Evolutionary conservation across 805 yeast genomes (phyloP), one percentile per base, ranked within the genome.

Genomic region (Teunomyces stri): DNA sequence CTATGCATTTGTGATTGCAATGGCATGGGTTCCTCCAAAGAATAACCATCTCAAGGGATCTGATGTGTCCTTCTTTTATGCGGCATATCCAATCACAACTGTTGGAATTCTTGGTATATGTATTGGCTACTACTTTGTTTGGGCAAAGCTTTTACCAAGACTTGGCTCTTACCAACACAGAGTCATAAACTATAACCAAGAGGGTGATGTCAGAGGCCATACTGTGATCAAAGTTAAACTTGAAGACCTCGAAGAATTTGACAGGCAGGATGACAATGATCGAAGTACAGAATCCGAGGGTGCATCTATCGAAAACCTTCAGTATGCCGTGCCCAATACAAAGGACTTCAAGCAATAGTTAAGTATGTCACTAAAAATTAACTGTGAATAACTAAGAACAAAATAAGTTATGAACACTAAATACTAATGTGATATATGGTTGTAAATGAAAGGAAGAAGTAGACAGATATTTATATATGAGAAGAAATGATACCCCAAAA

Each of bases 21-120:
- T 72, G 63, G 68, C 75, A 0, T 72, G 66, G 51, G 75, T 72
- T 29, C 76, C 76, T 27, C 76, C 77, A 21, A 52, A 62, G 44
- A 50, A 50, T 36, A 72, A 72, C 3, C 57, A 69, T 3, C 59
- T 70, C 48, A 69, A 54, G 27, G 77, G 76, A 3, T 59, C 69
- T 41, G 77, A 72, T 51, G 74, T 70, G 18, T 59, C 72, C 4
- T 72, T 72, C 54, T 71, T 72, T 53, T 72, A 72, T 51, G 69
- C 71, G 13, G 65, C 76, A 0, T 71, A 72, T 51, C 70, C 75
- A n/a, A 51, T 71, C 13, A 61, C 66, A 12, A 63, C 72, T 3
- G 54, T 71, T 45, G 74, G 74, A 1, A 43, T 72, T 3, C 46
- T 72, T 18, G 30, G 46, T 3, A 42, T 65, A 3, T 72, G 76